Evolutionary conservation across 352 stramenopile species (phyloP).

Genomic region (Phytophthora uliginosa): DNA sequence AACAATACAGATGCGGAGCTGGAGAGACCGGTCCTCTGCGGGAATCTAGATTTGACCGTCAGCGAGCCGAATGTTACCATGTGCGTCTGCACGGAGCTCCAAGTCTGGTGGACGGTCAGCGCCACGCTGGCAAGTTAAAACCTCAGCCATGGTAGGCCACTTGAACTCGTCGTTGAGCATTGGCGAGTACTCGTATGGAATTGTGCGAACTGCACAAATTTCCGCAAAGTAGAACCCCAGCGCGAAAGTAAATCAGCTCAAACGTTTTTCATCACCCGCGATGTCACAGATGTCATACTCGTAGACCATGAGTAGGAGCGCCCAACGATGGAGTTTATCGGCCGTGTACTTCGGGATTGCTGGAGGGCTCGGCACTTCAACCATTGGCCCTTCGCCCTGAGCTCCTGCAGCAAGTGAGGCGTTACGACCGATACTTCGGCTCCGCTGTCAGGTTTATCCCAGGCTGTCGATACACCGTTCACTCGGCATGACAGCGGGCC

Average conservation of each 20-base stretch:
- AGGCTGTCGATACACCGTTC: no score
- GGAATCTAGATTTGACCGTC: not conserved
- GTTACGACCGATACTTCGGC: no score
- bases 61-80: not conserved
- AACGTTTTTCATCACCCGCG: not conserved
- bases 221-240: not conserved
- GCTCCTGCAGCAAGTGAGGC: no score
- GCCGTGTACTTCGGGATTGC: slow-evolving; percentile 2
- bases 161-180: not conserved
- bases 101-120: not conserved
- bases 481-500: no score
- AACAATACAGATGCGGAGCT: not conserved
- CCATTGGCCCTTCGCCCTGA: no score
- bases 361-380: no score
- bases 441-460: no score
- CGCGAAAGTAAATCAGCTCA: not conserved
- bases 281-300: slow-evolving; percentile 1
- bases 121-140: not conserved
- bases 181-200: not conserved
- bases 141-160: not conserved
- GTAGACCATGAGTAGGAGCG: not conserved
- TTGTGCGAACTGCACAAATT: not conserved
- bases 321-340: slow-evolving; percentile 10
- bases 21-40: not conserved
- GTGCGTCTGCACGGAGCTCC: not conserved